Evolutionary conservation across 1,284 basidiomycete genomes (phyloP).

Genomic region (Tilletia caries): DNA sequence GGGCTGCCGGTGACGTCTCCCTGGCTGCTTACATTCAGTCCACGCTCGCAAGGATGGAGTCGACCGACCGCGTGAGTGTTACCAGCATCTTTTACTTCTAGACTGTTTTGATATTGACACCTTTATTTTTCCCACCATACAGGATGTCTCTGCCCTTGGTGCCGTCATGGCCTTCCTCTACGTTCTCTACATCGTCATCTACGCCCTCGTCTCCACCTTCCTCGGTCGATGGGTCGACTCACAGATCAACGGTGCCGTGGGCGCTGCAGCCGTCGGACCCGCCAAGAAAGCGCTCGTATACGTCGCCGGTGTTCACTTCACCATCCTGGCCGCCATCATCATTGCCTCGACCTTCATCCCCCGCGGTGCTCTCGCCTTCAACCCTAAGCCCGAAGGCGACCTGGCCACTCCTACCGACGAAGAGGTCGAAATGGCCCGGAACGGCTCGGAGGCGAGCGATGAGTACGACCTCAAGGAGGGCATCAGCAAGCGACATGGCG

Average conservation of each 20-base stretch:
- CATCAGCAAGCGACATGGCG: conserved; percentile 25
- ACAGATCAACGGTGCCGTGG: conserved; percentile 26
- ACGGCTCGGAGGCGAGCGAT: conserved; percentile 27
- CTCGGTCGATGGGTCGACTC: conserved; percentile 54
- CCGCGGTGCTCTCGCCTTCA: conserved; percentile 49
- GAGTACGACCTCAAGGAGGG: conserved; percentile 28
- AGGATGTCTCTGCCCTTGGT: conserved; percentile 52
- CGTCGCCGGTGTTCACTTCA: conserved; percentile 52
- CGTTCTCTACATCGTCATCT: conserved; percentile 40
- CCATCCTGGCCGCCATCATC: conserved; percentile 51
- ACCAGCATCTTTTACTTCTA: too few relatives aligned
- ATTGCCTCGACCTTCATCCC: conserved; percentile 53
- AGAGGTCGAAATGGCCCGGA: conserved; percentile 23
- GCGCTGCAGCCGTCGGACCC: conserved; percentile 30
- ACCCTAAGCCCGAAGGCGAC: conserved; percentile 50
- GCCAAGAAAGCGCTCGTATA: conserved; percentile 40
- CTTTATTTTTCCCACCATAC: too few relatives aligned
- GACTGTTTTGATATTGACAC: too few relatives aligned
- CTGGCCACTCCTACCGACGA: conserved; percentile 30
- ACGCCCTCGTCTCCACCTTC: conserved; percentile 52
- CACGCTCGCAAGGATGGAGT: conserved; percentile 47
- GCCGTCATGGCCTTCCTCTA: conserved; percentile 54
- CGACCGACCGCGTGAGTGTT: too few relatives aligned
- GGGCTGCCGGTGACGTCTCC: too few relatives aligned
- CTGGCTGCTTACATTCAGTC: conserved; percentile 55